Evolutionary conservation across 768 basidiomycete genomes (phyloP).

Genomic region (Saitozyma sp.): DNA sequence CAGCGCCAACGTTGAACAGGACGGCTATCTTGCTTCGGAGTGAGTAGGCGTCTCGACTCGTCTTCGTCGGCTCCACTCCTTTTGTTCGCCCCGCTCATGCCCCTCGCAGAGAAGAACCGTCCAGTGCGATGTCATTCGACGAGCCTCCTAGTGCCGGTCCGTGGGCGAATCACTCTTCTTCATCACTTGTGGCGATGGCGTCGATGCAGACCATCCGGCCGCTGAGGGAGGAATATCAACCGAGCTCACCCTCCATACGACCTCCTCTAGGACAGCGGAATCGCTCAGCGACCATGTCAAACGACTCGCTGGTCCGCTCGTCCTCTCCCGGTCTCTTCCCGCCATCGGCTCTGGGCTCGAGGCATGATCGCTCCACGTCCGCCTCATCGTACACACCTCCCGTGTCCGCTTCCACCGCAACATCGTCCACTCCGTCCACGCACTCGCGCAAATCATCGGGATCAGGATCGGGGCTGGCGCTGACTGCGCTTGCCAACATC

Average conservation of each 20-base stretch:
- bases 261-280: conserved; percentile 11
- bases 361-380: conserved; percentile 23
- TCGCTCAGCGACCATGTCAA: conserved; percentile 20
- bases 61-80: not conserved
- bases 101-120: conserved; percentile 21
- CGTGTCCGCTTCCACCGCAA: conserved; percentile 26
- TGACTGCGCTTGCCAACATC: conserved; percentile 49
- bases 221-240: conserved; percentile 12
- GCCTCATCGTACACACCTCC: conserved; percentile 1
- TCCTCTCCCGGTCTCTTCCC: conserved; percentile 9
- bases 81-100: conserved; percentile 2
- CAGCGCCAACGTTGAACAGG: conserved; percentile 22
- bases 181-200: conserved; percentile 15
- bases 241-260: conserved; percentile 8
- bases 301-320: conserved; percentile 18
- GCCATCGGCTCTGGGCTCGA: conserved; percentile 1
- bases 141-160: conserved; percentile 10
- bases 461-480: too few relatives aligned
- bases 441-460: conserved; percentile 61
- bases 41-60: conserved; percentile 8
- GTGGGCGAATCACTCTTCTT: conserved; percentile 10
- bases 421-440: conserved; percentile 26
- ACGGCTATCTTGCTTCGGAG: conserved; percentile 25
- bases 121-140: conserved; percentile 15
- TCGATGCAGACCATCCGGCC: conserved; percentile 33